A percentile compares a stretch with the other conserved stretches of the same genome.
Evolutionary conservation across 169 alveolate genomes (phyloP).

Genomic region (Blepharisma undulans): DNA sequence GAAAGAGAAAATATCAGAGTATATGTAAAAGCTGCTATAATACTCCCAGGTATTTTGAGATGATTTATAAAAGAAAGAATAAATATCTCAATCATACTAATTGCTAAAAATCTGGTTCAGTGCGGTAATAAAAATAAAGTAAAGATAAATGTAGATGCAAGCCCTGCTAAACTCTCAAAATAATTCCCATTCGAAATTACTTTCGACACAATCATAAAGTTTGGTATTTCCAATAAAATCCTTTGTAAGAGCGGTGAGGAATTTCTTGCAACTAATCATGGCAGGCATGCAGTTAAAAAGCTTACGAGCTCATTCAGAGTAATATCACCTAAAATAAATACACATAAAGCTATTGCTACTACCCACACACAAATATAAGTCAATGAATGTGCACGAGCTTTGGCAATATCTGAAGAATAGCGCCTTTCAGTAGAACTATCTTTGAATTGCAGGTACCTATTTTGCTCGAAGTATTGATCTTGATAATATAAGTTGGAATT

Average conservation of each 20-base stretch:
- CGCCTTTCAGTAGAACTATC: not conserved
- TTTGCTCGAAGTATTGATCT: not conserved
- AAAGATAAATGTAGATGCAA: not conserved
- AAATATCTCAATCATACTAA: not conserved
- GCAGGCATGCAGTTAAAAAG: not conserved
- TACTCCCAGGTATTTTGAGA: not conserved
- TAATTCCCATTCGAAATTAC: not conserved
- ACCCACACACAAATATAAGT: not conserved
- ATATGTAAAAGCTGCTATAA: not conserved
- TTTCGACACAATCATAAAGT: not conserved
- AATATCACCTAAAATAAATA: not conserved
- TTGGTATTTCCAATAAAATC: not conserved
- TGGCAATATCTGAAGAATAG: not conserved
- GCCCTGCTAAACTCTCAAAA: not conserved
- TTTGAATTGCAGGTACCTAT: not conserved
- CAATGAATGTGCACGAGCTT: not conserved
- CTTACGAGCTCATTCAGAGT: not conserved
- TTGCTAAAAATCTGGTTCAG: not conserved
- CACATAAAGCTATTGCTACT: not conserved
- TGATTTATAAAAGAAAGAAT: not conserved
- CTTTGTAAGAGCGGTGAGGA: not conserved
- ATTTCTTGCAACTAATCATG: not conserved
- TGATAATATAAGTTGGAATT: not conserved
- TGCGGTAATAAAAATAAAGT: not conserved
- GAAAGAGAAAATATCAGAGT: not conserved